These are phyloP conservation scores for Platismatia glauca DNA, from an alignment of 495 filamentous ascomycete genomes.

Conservation along the genomic window DNA sequence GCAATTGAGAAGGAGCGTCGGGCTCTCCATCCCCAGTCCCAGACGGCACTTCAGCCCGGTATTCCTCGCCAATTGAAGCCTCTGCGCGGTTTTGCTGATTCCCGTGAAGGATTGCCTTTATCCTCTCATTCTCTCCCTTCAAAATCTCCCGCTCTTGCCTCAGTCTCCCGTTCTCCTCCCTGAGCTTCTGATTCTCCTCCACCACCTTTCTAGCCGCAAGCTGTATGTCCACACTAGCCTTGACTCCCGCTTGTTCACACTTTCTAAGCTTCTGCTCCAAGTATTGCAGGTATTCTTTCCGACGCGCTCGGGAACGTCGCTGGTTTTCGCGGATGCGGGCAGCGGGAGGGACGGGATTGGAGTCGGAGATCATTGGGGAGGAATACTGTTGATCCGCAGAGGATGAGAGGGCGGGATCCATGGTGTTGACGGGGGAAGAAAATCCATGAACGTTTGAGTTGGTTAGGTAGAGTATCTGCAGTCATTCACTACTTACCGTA, in stretches of 20 bases:
- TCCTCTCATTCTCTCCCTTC: not conserved
- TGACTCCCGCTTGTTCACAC: slow-evolving; percentile 49
- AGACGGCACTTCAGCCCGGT: not conserved
- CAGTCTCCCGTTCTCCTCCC: slow-evolving; percentile 23
- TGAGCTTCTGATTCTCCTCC: slow-evolving; percentile 52
- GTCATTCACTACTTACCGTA: not conserved
- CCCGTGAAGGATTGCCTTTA: not conserved
- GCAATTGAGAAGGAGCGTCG: not conserved
- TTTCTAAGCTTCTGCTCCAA: slow-evolving; percentile 56
- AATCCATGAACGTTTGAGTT: not conserved
- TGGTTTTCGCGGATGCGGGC: slow-evolving; percentile 60
- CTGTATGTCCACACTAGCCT: slow-evolving; percentile 54
- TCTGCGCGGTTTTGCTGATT: not conserved
- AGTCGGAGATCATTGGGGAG: not conserved
- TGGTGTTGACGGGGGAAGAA: not conserved
- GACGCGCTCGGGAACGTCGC: slow-evolving; percentile 63
- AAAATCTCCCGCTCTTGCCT: not conserved
- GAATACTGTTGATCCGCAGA: not conserved
- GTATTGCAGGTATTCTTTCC: slow-evolving; percentile 65
- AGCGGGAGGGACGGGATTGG: not conserved
- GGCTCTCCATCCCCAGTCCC: not conserved
- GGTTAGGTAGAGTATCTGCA: not conserved
- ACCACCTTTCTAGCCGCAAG: slow-evolving; percentile 52
- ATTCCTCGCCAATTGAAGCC: not conserved
- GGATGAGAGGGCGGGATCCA: not conserved